Percentiles rank a stretch among this genome's conserved stretches.
Conservation (phyloP, 805 yeast species). For the Yarrowia sp. region DNA sequence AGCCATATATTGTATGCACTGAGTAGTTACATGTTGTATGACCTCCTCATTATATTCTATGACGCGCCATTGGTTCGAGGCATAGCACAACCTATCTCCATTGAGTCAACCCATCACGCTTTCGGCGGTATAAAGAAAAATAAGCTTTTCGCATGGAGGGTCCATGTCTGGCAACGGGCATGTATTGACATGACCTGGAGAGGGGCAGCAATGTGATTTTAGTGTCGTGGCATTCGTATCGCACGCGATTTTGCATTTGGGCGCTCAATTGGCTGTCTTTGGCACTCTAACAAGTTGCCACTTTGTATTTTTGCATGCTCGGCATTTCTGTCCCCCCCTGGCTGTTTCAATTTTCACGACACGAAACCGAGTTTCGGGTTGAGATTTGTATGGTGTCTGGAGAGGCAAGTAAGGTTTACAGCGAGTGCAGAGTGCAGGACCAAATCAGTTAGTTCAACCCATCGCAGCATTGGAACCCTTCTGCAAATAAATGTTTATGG, state of each 20-base stretch:
- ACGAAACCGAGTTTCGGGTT: neutral
- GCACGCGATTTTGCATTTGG: neutral
- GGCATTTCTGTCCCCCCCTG: constrained; percentile 13
- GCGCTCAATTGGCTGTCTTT: neutral
- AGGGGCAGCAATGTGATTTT: too few species aligned
- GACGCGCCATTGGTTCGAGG: neutral
- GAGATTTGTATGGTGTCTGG: neutral
- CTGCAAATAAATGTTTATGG: neutral
- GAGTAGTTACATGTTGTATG: too few species aligned
- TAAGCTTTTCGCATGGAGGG: neutral
- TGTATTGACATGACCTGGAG: too few species aligned
- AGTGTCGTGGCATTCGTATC: neutral
- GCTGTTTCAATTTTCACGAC: constrained; percentile 18
- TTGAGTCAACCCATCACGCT: neutral
- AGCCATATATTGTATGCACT: too few species aligned
- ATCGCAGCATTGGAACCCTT: neutral
- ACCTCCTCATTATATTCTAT: too few species aligned
- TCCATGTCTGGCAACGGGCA: neutral
- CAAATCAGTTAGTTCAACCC: neutral
- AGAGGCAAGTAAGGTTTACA: neutral
- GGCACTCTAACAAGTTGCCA: neutral
- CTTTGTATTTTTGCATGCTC: neutral
- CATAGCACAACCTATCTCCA: neutral
- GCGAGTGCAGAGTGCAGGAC: constrained; percentile 2
- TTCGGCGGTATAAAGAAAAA: neutral